Evolutionary conservation across 164 flowering plant genomes (phyloP), one percentile per base, ranked within the genome.

Genomic region (Annona squamosa): DNA sequence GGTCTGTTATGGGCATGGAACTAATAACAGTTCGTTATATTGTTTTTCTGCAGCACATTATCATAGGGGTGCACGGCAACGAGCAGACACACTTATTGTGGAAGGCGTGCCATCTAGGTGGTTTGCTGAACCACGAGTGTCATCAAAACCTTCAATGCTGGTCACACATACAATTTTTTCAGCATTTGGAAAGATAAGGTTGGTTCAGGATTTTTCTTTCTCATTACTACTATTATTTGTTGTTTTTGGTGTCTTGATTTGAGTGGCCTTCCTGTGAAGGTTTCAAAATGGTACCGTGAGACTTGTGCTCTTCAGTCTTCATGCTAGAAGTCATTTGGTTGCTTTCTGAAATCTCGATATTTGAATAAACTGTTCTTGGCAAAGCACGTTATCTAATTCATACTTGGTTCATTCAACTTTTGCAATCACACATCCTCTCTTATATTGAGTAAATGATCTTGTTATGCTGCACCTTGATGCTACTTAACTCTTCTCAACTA

Each of bases 121-220:
- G 99, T 89, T 92, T 84, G 97, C 96, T 0, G 98, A 94, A 84
- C 89, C 97, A 0, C 81, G 94, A 46, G 99, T 94, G 48, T 92
- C 98, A 0, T 91, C 97, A 1, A 92, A 92, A 84, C 97, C 97
- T 70, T 94, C 99, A 10, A 85, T 89, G 93, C 79, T 94, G 66
- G 99, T 92, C 70, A 90, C 96, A 10, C 99, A 94, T 76, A 90
- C 97, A 5, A 91, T 92, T 65, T 89, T 94, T 73, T 91, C 97
- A 0, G 81, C 85, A 37, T 82, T 94, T 78, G 97, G 99, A 64
- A 87, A 83, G 70, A 94, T 94, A 83, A 91, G 92, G 99, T 91
- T 52, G 41, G 64, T 44, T 61, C 67, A 56, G 74, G 5, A 16
- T 67, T 63, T 16, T 12, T 68, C 46, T 12, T 68, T 74, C 12